These are phyloP conservation scores for Lyophyllum decastes DNA, from an alignment of 768 basidiomycete genomes.

Conservation along the genomic window DNA sequence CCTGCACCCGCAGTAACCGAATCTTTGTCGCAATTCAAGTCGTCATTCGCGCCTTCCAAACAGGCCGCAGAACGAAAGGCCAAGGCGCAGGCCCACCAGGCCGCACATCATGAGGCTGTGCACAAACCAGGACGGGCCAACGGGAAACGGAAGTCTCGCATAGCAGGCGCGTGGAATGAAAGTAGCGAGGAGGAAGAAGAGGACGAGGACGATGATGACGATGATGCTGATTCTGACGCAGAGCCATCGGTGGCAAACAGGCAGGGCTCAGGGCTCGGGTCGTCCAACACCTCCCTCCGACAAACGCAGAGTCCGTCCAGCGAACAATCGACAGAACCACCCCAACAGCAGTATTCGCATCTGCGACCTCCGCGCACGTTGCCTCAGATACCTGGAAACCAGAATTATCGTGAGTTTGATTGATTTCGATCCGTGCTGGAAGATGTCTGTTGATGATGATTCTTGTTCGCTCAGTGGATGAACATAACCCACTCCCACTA, in stretches of 20 bases:
- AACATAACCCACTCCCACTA: conserved; percentile 42
- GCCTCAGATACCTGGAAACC: conserved; percentile 60
- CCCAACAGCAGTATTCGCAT: conserved; percentile 42
- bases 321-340: conserved; percentile 21
- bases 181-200: conserved; percentile 87
- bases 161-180: conserved; percentile 62
- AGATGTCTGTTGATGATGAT: conserved; percentile 9
- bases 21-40: conserved; percentile 53
- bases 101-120: conserved; percentile 75
- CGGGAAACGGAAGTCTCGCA: conserved; percentile 62
- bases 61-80: conserved; percentile 85
- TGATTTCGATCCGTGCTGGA: conserved; percentile 11
- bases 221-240: conserved; percentile 68
- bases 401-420: conserved; percentile 41
- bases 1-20: conserved; percentile 18
- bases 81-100: conserved; percentile 81
- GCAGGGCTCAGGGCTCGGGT: conserved; percentile 22
- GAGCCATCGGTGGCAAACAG: conserved; percentile 33
- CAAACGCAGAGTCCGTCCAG: conserved; percentile 26
- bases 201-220: conserved; percentile 81
- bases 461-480: conserved; percentile 33
- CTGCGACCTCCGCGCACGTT: conserved; percentile 61
- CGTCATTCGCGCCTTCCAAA: conserved; percentile 87
- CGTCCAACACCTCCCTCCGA: conserved; percentile 28
- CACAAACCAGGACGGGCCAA: conserved; percentile 73